Percentiles rank a stretch among this genome's conserved stretches.
Evolutionary conservation across 495 filamentous ascomycete genomes (phyloP).

Genomic region (Penicillium steckii): DNA sequence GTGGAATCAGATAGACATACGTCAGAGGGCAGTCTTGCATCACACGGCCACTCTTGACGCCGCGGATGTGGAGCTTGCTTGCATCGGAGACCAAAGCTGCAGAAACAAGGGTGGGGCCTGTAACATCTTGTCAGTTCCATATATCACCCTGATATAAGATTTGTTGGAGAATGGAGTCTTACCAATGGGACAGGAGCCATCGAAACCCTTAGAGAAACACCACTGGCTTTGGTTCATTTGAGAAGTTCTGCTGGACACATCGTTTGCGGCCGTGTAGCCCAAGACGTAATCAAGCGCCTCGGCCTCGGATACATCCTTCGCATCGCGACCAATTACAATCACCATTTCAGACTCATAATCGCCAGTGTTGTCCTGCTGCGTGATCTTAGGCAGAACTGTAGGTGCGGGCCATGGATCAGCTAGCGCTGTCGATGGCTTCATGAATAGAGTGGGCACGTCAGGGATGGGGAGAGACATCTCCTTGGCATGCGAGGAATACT

Average conservation of each 20-base stretch:
- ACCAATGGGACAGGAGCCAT: conserved; percentile 77
- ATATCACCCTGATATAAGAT: not conserved
- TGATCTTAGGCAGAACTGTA: conserved; percentile 64
- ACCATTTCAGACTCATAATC: conserved; percentile 88
- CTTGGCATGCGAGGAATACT: conserved; percentile 74
- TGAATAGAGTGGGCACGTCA: conserved; percentile 73
- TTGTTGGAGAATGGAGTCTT: conserved; percentile 1
- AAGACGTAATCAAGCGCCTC: conserved; percentile 73
- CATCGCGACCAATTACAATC: conserved; percentile 69
- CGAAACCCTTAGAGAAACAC: conserved; percentile 80
- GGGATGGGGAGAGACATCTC: conserved; percentile 74
- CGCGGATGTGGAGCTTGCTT: conserved; percentile 60
- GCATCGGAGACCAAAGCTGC: conserved; percentile 59
- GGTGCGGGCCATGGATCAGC: conserved; percentile 64
- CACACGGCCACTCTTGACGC: conserved; percentile 65
- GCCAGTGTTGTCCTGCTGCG: conserved; percentile 52
- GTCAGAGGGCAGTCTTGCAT: conserved; percentile 63
- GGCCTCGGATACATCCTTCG: conserved; percentile 64
- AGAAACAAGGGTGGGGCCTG: conserved; percentile 56
- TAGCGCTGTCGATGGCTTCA: conserved; percentile 73
- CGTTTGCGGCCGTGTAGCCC: conserved; percentile 79
- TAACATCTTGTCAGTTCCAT: not conserved
- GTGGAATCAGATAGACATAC: conserved; percentile 30
- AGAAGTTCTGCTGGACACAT: conserved; percentile 76
- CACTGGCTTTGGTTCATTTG: conserved; percentile 80